phyloP scores from a whole-genome alignment of 306 rosid genomes.

The Cicer bijugum region DNA sequence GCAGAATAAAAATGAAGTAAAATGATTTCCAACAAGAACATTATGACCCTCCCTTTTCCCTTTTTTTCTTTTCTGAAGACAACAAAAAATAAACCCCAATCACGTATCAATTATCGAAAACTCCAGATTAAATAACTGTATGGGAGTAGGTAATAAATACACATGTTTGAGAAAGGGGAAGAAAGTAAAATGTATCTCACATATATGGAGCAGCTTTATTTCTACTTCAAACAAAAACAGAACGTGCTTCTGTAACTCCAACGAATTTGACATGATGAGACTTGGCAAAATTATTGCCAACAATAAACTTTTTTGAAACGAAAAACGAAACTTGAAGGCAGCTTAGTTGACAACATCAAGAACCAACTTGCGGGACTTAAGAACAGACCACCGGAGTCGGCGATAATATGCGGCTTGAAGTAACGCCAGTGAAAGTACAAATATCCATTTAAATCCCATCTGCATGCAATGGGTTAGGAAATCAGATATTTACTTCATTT shows the following conservation, averaged over 20 bases:
- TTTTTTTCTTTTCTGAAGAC: conserved; percentile 9
- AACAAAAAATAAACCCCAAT: conserved; percentile 33
- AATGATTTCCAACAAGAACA: conserved; percentile 18
- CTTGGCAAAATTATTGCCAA: conserved; percentile 68
- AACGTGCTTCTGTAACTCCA: conserved; percentile 60
- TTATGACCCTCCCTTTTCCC: not conserved
- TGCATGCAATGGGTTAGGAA: conserved; percentile 45
- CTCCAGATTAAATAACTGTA: conserved; percentile 3
- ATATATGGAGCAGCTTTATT: conserved; percentile 61
- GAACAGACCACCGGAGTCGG: conserved; percentile 87
- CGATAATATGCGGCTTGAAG: conserved; percentile 96
- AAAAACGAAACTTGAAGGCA: conserved; percentile 46
- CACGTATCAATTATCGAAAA: conserved; percentile 32
- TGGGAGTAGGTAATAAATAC: conserved; percentile 43
- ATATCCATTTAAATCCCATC: conserved; percentile 99
- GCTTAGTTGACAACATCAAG: conserved; percentile 93
- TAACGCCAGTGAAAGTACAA: conserved; percentile 85
- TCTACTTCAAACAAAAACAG: conserved; percentile 54
- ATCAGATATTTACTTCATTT: not conserved
- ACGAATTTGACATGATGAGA: conserved; percentile 53
- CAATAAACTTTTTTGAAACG: conserved; percentile 47
- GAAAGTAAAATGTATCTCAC: conserved; percentile 35
- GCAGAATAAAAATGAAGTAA: not conserved
- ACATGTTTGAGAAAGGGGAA: conserved; percentile 35
- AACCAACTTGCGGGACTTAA: conserved; percentile 97